Evolutionary conservation across 208 protist genomes (phyloP), one percentile per base, ranked within the genome.

Genomic region (Strigomonas culicis): DNA sequence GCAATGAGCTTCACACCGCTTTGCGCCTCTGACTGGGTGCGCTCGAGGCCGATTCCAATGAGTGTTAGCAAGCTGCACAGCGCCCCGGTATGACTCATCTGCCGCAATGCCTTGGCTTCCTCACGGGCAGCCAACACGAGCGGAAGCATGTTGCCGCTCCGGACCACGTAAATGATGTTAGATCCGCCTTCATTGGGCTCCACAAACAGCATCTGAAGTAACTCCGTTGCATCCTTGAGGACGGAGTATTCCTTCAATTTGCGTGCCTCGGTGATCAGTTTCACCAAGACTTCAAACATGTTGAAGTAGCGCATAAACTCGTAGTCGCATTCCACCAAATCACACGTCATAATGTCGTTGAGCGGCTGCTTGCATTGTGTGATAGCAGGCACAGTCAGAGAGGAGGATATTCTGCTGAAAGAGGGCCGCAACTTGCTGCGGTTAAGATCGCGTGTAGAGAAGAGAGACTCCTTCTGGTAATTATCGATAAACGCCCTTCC

Each of bases 231-330:
- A 39, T 85, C 75, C 39, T 76, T 71, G 30, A 90, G 46, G 1
- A 79, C 70, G 17, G 34, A 46, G 27, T 77, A 70, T 50, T 91
- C 82, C 32, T 76, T 72, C n/a, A 52, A 70, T 50, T 82, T 82
- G 2, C 88, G 79, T 10, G 84, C 77, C 49, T 88, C 80, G 27
- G 79, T 53, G 44, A 92, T 75, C 0, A 89, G 67, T 41, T 75
- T 70, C 7, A 82, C 63, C 27, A 92, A 59, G 2, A 62, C 66
- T 22, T 90, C 85, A 65, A 83, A 92, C 6, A 58, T 55, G 57
- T 92, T 90, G 69, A 86, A 94, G 66, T 94, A 92, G 8, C 88
- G 84, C 59, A 90, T 34, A 50, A 78, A 94, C 66, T 94, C 85
- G 65, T 86, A 76, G 64, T 94, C 88, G 31, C 75, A 56, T n/a